Conservation (phyloP, 257 asterid species). For the Lithospermum erythrorhizon region DNA sequence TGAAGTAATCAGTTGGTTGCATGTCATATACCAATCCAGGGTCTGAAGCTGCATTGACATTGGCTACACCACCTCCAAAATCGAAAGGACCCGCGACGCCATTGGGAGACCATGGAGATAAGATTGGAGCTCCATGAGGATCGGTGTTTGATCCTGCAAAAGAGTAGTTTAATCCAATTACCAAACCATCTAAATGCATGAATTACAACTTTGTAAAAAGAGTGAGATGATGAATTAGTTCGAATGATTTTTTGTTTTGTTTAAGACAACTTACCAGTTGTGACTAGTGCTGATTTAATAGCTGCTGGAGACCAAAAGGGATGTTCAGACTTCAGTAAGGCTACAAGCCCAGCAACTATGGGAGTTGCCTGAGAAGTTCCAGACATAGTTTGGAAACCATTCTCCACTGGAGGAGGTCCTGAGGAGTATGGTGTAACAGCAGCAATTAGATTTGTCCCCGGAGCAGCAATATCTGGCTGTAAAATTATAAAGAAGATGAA, state of each 20-base stretch:
- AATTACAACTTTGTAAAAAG: too few relatives aligned
- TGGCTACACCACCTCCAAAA: not conserved
- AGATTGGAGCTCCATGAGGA: not conserved
- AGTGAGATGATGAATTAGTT: too few relatives aligned
- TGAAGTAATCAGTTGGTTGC: not conserved
- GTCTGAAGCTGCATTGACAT: not conserved
- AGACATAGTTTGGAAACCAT: too few relatives aligned
- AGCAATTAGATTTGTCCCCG: too few relatives aligned
- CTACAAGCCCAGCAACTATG: slow-evolving; percentile 13
- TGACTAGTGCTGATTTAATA: slow-evolving; percentile 13
- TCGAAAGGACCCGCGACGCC: not conserved
- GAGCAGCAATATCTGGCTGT: not conserved
- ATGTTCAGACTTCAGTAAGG: slow-evolving; percentile 5
- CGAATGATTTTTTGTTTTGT: too few relatives aligned
- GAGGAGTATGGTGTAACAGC: too few relatives aligned
- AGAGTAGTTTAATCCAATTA: not conserved
- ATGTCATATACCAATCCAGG: slow-evolving; percentile 7
- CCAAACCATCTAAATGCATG: too few relatives aligned
- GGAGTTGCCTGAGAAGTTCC: slow-evolving; percentile 16
- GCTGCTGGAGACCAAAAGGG: slow-evolving; percentile 16
- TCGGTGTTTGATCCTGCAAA: not conserved
- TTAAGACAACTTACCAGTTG: slow-evolving; percentile 1
- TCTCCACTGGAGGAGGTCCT: too few relatives aligned
- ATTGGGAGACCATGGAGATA: not conserved
- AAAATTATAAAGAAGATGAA: too few relatives aligned